Evolutionary conservation across 768 basidiomycete genomes (phyloP), one percentile per base, ranked within the genome.

Genomic region (Atractiella rhizophila): DNA sequence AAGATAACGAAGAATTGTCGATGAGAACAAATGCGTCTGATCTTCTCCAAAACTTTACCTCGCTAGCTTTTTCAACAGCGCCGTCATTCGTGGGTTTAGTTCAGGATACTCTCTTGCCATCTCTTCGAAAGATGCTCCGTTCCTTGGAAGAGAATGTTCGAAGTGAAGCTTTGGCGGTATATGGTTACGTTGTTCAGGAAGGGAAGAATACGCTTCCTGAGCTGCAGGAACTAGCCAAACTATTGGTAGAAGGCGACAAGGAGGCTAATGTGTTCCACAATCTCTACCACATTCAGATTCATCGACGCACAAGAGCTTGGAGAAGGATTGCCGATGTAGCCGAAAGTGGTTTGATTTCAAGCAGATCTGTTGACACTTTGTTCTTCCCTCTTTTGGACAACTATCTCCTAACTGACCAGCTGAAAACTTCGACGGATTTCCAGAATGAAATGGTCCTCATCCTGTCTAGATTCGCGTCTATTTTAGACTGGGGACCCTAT

Each of bases 221-320:
- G 2, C 59, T 94, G 21, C 71, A 70, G 37, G 85, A 94, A 54
- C 73, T 96, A 71, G 69, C 63, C 19, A 66, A 72, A 10, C 60
- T 96, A 6, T 66, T 94, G 25, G 80, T 78, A 7, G 71, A 66
- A 15, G 86, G 81, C 1, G 85, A 96, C 54, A 74, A 78, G 36
- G 88, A 98, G 58, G 83, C 82, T 25, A 85, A 76, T 55, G 86
- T 96, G 62, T 96, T 98, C 68, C 75, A 74, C 64, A 98, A 98
- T 58, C 71, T 94, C 35, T 70, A 76, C 39, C 91, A 98, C 55
- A 70, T 96, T 32, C 91, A 98, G 59, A 62, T 76, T 3, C 86
- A 94, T 57, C 71, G 86, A 47, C 73, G 88, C 19, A 72, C 74
- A 1, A 63, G 88, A 44, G 86, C 88, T 3, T 64, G 91, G 23